A percentile compares a stretch with the other conserved stretches of the same genome.
These are phyloP conservation scores for Petunia hybrid DNA, from an alignment of 305 asterid genomes.

Conservation along the genomic window DNA sequence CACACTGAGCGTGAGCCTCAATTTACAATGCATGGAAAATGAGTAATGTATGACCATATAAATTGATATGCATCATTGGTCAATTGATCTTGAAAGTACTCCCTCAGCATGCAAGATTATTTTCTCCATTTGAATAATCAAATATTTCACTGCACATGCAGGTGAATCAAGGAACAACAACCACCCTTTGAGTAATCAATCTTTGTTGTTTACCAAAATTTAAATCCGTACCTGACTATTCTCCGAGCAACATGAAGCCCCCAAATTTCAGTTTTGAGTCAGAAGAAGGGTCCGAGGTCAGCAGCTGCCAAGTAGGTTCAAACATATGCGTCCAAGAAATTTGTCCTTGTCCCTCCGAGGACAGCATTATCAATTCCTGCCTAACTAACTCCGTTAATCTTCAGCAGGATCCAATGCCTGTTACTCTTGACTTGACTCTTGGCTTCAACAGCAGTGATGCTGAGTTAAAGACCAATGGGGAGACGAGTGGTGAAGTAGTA, in stretches of 20 bases:
- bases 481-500: constrained; percentile 33
- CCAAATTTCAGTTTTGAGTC: constrained; percentile 51
- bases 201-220: not conserved
- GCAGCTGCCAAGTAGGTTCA: constrained; percentile 60
- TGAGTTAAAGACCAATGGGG: constrained; percentile 39
- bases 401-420: constrained; percentile 39
- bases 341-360: constrained; percentile 51
- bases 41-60: not conserved
- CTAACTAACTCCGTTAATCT: constrained; percentile 40
- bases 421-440: constrained; percentile 79
- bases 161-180: constrained; percentile 4
- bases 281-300: constrained; percentile 64
- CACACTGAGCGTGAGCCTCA: not conserved
- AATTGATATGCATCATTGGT: not conserved
- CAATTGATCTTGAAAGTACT: constrained; percentile 2
- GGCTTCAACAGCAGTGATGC: constrained; percentile 51
- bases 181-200: not conserved
- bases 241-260: constrained; percentile 45
- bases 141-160: not conserved
- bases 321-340: constrained; percentile 54
- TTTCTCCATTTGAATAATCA: not conserved
- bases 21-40: not conserved
- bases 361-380: constrained; percentile 45
- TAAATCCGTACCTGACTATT: not conserved
- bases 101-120: not conserved